Percentiles rank a stretch among this genome's conserved stretches.
Evolutionary conservation across 2,329 filamentous ascomycete species (phyloP).

Genomic region (Arthroderma uncinatum): DNA sequence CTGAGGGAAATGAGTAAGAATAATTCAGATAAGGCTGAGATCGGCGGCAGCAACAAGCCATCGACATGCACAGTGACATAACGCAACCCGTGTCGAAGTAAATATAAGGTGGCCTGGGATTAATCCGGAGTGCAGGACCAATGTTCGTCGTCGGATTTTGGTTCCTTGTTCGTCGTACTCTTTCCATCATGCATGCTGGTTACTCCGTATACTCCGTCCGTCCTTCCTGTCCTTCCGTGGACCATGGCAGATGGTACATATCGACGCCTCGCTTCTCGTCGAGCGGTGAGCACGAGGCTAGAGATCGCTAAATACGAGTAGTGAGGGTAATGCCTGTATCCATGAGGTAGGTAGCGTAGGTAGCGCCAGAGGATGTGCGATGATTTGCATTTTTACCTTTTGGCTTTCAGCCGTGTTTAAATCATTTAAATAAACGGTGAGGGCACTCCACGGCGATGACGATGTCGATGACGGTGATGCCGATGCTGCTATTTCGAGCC

Average conservation of each 20-base stretch:
- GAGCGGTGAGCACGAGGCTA: slow-evolving; percentile 1
- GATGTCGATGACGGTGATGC: not conserved
- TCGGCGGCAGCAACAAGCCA: not conserved
- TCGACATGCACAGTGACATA: not conserved
- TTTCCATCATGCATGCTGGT: not conserved
- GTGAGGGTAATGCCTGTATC: slow-evolving; percentile 4
- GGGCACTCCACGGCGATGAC: not conserved
- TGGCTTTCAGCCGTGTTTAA: not conserved
- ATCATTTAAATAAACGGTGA: not conserved
- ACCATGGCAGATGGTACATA: not conserved
- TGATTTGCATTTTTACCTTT: slow-evolving; percentile 1
- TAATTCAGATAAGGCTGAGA: slow-evolving; percentile 4
- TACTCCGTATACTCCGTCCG: not conserved
- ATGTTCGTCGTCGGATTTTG: not conserved
- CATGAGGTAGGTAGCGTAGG: not conserved
- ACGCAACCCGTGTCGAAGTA: not conserved
- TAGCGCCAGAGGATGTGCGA: not conserved
- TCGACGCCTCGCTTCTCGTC: not conserved
- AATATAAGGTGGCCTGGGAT: not conserved
- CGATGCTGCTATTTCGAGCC: not conserved
- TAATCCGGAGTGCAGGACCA: not conserved
- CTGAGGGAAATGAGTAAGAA: not conserved
- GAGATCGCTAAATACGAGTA: not conserved
- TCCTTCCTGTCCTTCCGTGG: not conserved
- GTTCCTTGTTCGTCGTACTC: not conserved